Base-by-base conservation (phyloP, 768 basidiomycete species). In the Psilocybe tampanensis region DNA sequence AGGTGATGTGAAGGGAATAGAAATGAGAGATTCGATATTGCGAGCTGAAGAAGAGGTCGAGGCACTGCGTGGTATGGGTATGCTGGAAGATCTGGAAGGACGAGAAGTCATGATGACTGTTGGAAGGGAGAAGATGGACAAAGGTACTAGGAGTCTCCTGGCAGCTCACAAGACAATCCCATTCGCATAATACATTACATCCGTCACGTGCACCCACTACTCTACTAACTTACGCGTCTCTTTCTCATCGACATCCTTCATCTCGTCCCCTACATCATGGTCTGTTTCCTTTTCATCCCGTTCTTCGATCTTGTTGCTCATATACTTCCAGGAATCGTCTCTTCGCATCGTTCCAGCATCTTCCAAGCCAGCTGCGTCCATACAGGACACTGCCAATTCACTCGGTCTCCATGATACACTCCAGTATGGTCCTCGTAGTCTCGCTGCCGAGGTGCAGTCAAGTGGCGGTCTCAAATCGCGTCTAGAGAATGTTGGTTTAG, bases 401-500 rank as follows among this genome's bases (percentile, higher is more conserved):
- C 75, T 92, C 52, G 95, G 95, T 39, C 79, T 94, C 1, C 96
- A 97, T 70, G 94, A 98, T 70, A 86, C 92, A 2, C 81, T 99
- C 54, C 81, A 85, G 50, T 86, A 95, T 73, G 96, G 96, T 2
- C 86, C 88, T 19, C 84, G 90, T 57, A 92, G 80, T 65, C 81
- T 98, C 60, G 89, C 90, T 0, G 81, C 88, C 18, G 89, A 94
- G 64, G 78, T 87, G 11, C 83, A 86, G 59, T 78, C 85, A 9
- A 79, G 80, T 33, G 80, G 80, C 65, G 75, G 79, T 5, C 68
- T 97, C 44, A 86, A 86, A 71, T 74, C 81, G 6, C 81, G 96
- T 45, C 75, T 98, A 24, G 84, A 91, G 66, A 89, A 86, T 63
- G 96, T 95, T 60, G 52, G 88, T 63, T 4, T 18, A 18, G 8